Percentiles rank a stretch among this genome's conserved stretches.
Evolutionary conservation across 192 early-diverging fungal genomes (phyloP).

Genomic region (Entophlyctis luteolus): DNA sequence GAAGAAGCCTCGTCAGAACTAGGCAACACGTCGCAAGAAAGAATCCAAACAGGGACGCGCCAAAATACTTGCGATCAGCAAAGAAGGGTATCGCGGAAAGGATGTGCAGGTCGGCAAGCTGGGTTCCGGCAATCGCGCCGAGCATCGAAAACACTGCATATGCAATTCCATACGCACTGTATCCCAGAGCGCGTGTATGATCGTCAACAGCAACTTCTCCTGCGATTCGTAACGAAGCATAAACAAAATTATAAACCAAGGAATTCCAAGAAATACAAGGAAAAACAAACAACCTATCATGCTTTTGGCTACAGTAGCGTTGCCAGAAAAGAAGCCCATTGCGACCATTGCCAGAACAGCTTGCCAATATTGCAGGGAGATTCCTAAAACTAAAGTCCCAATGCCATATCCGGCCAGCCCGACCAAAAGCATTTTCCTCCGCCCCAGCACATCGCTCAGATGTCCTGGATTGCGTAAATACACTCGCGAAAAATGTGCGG

Average conservation of each 20-base stretch:
- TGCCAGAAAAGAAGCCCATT: constrained; percentile 36
- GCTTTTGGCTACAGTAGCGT: constrained; percentile 37
- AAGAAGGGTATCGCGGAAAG: constrained; percentile 21
- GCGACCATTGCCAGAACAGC: constrained; percentile 23
- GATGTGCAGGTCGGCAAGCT: constrained; percentile 31
- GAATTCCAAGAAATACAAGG: too few species aligned
- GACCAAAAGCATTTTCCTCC: constrained; percentile 28
- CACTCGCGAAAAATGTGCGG: too few species aligned
- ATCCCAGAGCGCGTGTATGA: constrained; percentile 29
- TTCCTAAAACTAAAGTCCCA: constrained; percentile 35
- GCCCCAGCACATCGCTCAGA: constrained; percentile 24
- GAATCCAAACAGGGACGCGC: neutral
- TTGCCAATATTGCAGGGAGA: constrained; percentile 21
- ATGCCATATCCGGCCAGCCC: constrained; percentile 35
- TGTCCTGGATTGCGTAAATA: too few species aligned
- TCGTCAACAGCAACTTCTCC: constrained; percentile 37
- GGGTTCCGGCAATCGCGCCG: constrained; percentile 35
- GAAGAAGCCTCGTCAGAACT: neutral
- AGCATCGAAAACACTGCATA: constrained; percentile 31
- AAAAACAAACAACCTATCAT: constrained; percentile 44
- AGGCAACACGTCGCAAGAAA: neutral
- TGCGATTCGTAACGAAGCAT: too few species aligned
- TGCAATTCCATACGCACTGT: constrained; percentile 38
- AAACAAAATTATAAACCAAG: neutral
- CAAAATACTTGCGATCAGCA: neutral